These are phyloP conservation scores for Handroanthus guayacan DNA, from an alignment of 257 asterid genomes.

Conservation along the genomic window DNA sequence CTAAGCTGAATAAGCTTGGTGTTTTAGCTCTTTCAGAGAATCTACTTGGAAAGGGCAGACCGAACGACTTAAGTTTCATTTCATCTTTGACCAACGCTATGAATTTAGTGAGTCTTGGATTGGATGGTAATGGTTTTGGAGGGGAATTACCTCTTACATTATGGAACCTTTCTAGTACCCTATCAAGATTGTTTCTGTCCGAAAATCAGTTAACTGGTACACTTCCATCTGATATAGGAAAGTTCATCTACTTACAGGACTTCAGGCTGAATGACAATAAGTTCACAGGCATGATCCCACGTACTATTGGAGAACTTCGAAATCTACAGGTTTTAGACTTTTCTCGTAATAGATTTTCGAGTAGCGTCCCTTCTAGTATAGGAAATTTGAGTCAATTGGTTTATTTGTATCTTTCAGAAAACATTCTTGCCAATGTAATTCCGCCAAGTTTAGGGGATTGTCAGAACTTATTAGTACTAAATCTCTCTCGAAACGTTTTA, in stretches of 20 bases:
- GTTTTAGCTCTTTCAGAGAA: slow-evolving; percentile 16
- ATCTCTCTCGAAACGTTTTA: slow-evolving; percentile 29
- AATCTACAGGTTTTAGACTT: slow-evolving; percentile 28
- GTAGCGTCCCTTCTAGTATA: slow-evolving; percentile 31
- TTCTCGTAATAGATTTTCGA: slow-evolving; percentile 28
- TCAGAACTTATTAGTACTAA: slow-evolving; percentile 18
- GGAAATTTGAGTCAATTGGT: slow-evolving; percentile 37
- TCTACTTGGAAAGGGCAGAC: slow-evolving; percentile 22
- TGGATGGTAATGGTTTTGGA: slow-evolving; percentile 30
- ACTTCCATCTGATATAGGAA: slow-evolving; percentile 38
- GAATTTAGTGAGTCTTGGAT: slow-evolving; percentile 11
- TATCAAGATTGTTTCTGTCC: neutral
- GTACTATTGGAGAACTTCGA: slow-evolving; percentile 27
- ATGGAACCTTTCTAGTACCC: slow-evolving; percentile 28
- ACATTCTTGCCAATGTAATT: slow-evolving; percentile 26
- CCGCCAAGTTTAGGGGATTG: slow-evolving; percentile 36
- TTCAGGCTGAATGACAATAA: slow-evolving; percentile 29
- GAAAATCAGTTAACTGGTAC: slow-evolving; percentile 31
- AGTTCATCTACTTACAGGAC: slow-evolving; percentile 20
- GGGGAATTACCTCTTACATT: slow-evolving; percentile 32
- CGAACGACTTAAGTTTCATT: slow-evolving; percentile 34
- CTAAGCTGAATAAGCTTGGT: slow-evolving; percentile 30
- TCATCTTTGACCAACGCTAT: slow-evolving; percentile 28
- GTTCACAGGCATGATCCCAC: slow-evolving; percentile 37
- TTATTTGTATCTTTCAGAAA: slow-evolving; percentile 23